These are phyloP conservation scores for Sporothrix luriei DNA, from an alignment of 2,329 filamentous ascomycete species.

Conservation along the genomic window DNA sequence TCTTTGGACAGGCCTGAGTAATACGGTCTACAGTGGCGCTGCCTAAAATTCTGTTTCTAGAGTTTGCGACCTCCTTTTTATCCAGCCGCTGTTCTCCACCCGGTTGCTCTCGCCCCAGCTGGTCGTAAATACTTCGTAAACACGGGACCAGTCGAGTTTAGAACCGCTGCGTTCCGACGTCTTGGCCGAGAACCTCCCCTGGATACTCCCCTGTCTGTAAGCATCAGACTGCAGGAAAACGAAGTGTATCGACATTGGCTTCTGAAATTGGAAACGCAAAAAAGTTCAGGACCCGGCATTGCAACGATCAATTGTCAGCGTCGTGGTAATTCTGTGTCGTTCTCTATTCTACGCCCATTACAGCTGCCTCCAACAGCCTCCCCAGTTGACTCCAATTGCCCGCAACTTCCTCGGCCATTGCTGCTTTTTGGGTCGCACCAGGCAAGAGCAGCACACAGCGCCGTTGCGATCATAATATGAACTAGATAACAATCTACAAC, in stretches of 20 bases:
- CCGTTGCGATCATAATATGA: neutral
- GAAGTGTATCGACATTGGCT: neutral
- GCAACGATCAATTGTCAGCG: neutral
- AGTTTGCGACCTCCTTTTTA: slow-evolving; percentile 7
- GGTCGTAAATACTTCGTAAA: slow-evolving; percentile 35
- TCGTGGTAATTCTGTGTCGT: neutral
- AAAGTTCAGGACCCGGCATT: neutral
- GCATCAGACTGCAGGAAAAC: neutral
- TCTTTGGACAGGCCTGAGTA: slow-evolving; percentile 14
- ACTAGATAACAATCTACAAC: no score
- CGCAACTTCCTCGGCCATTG: slow-evolving; percentile 29
- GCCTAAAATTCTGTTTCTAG: neutral
- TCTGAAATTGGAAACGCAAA: neutral
- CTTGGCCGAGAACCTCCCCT: slow-evolving; percentile 5
- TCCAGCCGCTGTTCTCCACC: slow-evolving; percentile 22
- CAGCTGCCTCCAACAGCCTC: slow-evolving; percentile 12
- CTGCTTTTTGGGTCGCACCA: slow-evolving; percentile 21
- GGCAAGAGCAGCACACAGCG: slow-evolving; percentile 13
- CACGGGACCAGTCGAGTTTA: slow-evolving; percentile 22
- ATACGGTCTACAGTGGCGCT: neutral
- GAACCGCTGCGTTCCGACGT: slow-evolving; percentile 18
- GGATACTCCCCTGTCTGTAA: slow-evolving; percentile 16
- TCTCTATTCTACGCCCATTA: slow-evolving; percentile 14
- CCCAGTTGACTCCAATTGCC: no score
- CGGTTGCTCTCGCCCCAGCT: slow-evolving; percentile 21